These are phyloP conservation scores for Nicotiana undulata DNA, from an alignment of 257 asterid species.

Conservation along the genomic window DNA sequence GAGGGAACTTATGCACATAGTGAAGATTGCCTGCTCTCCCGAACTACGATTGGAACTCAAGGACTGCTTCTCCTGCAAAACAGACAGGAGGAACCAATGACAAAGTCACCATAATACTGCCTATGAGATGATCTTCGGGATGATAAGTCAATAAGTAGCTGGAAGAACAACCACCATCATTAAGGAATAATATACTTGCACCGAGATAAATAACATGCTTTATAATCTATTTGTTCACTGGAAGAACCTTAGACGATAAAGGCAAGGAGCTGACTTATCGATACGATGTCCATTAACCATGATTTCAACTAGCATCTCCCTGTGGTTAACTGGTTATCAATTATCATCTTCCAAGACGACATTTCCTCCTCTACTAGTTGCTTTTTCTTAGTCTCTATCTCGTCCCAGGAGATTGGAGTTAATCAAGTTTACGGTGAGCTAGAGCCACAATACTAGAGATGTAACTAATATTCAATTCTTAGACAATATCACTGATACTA, in stretches of 20 bases:
- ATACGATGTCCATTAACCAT: background rate
- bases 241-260: background rate
- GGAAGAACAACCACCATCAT: background rate
- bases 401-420: background rate
- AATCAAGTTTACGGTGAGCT: background rate
- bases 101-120: background rate
- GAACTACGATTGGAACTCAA: constrained; percentile 45
- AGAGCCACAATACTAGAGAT: background rate
- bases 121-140: background rate
- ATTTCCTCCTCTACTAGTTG: background rate
- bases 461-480: background rate
- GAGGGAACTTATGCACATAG: background rate
- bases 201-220: background rate
- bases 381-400: background rate
- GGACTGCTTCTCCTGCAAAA: constrained; percentile 75
- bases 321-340: background rate
- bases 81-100: constrained; percentile 10
- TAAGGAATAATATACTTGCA: background rate
- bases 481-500: background rate
- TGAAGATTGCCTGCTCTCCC: background rate
- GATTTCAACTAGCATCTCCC: background rate
- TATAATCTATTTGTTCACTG: background rate
- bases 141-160: background rate
- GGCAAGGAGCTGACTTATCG: background rate
- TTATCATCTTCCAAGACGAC: background rate